These are phyloP conservation scores for Chrysosporium keratinophilum DNA, from an alignment of 2,329 filamentous ascomycete species.

Conservation along the genomic window DNA sequence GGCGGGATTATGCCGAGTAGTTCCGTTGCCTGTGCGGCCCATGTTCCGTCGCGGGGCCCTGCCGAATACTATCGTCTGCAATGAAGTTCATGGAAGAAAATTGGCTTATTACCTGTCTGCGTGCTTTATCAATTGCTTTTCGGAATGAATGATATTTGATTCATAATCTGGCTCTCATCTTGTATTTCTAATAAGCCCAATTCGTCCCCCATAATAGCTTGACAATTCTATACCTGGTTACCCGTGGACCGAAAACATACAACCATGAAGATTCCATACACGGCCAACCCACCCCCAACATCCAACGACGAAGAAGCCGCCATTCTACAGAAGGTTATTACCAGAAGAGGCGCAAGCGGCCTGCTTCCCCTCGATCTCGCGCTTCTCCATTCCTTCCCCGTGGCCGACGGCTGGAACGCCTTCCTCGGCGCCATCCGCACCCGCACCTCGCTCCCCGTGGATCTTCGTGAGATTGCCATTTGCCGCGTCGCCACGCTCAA, in stretches of 20 bases:
- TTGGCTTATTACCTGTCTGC: neutral
- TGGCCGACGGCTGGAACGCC: conserved; percentile 50
- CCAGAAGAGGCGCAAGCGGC: conserved; percentile 41
- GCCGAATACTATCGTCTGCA: neutral
- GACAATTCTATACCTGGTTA: too few relatives aligned
- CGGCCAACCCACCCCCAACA: conserved; percentile 42
- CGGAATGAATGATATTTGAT: too few relatives aligned
- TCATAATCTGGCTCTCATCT: too few relatives aligned
- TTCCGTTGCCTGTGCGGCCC: neutral
- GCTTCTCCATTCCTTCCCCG: conserved; percentile 45
- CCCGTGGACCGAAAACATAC: too few relatives aligned
- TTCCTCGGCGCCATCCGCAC: conserved; percentile 49
- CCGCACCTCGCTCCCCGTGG: conserved; percentile 39
- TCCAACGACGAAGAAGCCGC: conserved; percentile 39
- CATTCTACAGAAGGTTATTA: conserved; percentile 42
- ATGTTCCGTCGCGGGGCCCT: neutral
- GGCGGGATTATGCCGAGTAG: neutral
- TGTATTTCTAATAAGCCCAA: too few relatives aligned
- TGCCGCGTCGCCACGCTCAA: conserved; percentile 72
- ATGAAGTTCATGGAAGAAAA: neutral
- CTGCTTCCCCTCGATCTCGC: conserved; percentile 46
- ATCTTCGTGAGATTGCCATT: conserved; percentile 65
- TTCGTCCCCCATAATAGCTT: too few relatives aligned
- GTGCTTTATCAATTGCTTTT: neutral
- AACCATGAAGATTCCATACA: conserved; percentile 47